Base-by-base conservation (phyloP, 2,329 filamentous ascomycete genomes). In the Aureobasidium vineae region DNA sequence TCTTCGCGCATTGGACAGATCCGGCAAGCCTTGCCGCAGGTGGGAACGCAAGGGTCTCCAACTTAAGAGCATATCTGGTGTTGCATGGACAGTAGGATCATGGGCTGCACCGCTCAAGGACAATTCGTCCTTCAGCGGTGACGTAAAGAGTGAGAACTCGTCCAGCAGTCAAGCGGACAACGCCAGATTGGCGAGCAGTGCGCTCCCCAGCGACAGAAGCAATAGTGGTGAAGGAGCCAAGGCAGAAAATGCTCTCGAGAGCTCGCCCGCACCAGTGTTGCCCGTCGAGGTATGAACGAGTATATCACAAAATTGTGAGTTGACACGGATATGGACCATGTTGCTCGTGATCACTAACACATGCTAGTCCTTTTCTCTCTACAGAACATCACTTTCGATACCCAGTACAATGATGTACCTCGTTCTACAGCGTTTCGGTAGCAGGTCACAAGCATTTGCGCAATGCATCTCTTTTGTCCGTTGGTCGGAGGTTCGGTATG, bases 11-110 rank as follows among this genome's bases (percentile, higher is more conserved):
- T 90, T 99, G 70, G 95, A 99, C 78, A 89, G 94, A 68, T 90
- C 90, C 8, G 94, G 94, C 71, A 90, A 94, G 74, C 93, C 95
- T 11, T 97, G 93, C 78, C 90, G 94, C 70, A 93, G 88, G 77
- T 99, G 95, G 95, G 84, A 87, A 75, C 91, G 88, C 77, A 92
- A 92, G 70, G 85, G 88, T 66, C 91, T 98, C 76, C 84, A 83
- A 57, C 82, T 98, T 72, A 97, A 96, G 83, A 96, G 89, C 77
- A 98, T 98, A 77, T 97, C 94, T 0, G 94, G 94, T 63, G 85
- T 92, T 19, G 75, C 85, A 38, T 97, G 93, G 92, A 86, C 90
- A 70, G 84, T 97, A 54, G 85, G 88, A 23, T 88, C 91, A 65
- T 98, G 94, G 92, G 88, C 87, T 63, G 89, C 91, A 40, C 90